These are phyloP conservation scores for Colletotrichum musicola DNA, from an alignment of 2,329 filamentous ascomycete species.

Conservation along the genomic window DNA sequence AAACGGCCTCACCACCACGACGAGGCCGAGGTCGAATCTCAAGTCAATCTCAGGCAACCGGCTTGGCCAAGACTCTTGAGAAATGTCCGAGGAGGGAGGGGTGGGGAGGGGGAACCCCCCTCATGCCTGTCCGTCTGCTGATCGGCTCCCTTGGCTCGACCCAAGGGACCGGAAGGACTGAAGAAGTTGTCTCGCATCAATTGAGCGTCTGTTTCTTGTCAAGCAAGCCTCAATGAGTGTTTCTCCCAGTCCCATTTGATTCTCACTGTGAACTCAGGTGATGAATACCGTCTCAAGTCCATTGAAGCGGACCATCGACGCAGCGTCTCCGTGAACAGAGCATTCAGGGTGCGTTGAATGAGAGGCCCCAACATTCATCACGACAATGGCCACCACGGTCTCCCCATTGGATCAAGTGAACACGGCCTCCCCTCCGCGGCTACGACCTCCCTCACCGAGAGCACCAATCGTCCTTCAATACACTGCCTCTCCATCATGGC, in stretches of 20 bases:
- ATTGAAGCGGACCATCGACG: no score
- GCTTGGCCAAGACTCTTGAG: not conserved
- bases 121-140: conserved; percentile 19
- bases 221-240: not conserved
- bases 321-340: not conserved
- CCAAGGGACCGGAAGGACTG: not conserved
- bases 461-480: conserved; percentile 1
- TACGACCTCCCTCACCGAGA: not conserved
- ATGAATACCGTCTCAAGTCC: not conserved
- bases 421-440: not conserved
- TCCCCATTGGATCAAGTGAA: not conserved
- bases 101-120: not conserved
- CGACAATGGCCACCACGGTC: not conserved
- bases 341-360: no score
- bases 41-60: not conserved
- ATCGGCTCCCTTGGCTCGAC: conserved; percentile 8
- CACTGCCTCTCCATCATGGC: not conserved
- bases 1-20: conserved; percentile 22
- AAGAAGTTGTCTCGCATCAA: no score
- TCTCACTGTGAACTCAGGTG: not conserved
- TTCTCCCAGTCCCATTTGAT: no score
- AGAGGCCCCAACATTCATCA: not conserved
- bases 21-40: not conserved
- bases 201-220: no score
- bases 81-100: not conserved